Evolutionary conservation across 1,284 basidiomycete genomes (phyloP).

Genomic region (Leccinum holopus): DNA sequence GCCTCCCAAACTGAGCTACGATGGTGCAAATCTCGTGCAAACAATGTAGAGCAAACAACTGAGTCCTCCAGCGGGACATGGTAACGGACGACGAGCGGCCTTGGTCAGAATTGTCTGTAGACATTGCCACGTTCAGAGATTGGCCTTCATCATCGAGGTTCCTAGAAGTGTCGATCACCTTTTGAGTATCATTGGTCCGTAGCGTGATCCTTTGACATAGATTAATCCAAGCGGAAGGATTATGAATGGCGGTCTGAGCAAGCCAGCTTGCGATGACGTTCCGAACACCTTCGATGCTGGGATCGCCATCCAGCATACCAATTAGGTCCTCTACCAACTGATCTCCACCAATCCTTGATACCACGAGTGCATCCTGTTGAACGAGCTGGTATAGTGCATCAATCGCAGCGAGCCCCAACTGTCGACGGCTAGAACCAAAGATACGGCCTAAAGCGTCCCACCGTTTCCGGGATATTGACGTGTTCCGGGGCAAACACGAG

Average conservation of each 20-base stretch:
- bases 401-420: slow-evolving; percentile 91
- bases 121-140: slow-evolving; percentile 68
- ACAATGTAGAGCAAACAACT: slow-evolving; percentile 92
- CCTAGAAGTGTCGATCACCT: slow-evolving; percentile 62
- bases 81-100: slow-evolving; percentile 37
- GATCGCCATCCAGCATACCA: slow-evolving; percentile 91
- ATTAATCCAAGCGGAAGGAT: slow-evolving; percentile 97
- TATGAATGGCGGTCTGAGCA: slow-evolving; percentile 88
- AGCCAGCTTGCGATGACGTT: slow-evolving; percentile 96
- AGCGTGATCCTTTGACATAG: slow-evolving; percentile 97
- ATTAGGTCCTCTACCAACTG: slow-evolving; percentile 93
- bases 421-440: slow-evolving; percentile 74
- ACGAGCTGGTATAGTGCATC: slow-evolving; percentile 97
- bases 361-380: slow-evolving; percentile 88
- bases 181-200: slow-evolving; percentile 78
- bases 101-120: slow-evolving; percentile 28
- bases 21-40: slow-evolving; percentile 86
- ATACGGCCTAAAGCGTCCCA: slow-evolving; percentile 73
- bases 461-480: slow-evolving; percentile 76
- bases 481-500: slow-evolving; percentile 91
- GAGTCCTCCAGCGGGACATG: slow-evolving; percentile 94
- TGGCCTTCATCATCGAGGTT: slow-evolving; percentile 91
- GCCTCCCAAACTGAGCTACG: slow-evolving; percentile 69
- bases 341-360: slow-evolving; percentile 94
- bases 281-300: slow-evolving; percentile 90